Percentiles rank a stretch among this genome's conserved stretches.
Evolutionary conservation across 805 yeast species (phyloP).

Genomic region (Saturnispora halmiae): DNA sequence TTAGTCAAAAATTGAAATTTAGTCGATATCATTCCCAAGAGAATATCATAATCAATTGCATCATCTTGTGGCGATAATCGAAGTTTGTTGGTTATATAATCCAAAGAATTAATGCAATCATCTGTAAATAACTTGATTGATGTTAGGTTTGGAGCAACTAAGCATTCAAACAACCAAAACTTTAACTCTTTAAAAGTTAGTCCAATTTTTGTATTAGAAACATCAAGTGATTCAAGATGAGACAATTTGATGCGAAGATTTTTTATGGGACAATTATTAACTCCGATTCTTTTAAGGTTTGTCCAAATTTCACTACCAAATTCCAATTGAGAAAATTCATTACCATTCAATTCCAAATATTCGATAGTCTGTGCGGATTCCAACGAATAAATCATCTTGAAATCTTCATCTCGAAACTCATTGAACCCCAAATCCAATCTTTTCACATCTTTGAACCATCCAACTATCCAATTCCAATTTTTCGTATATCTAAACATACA

Average conservation of each 20-base stretch:
- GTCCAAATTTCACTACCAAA: background rate
- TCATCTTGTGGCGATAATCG: background rate
- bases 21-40: slow-evolving; percentile 17
- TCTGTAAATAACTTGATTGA: background rate
- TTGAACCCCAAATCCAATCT: slow-evolving; percentile 18
- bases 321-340: background rate
- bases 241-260: background rate
- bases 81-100: slow-evolving; percentile 3
- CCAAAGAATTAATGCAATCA: background rate
- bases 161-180: background rate
- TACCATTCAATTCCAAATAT: slow-evolving; percentile 1
- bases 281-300: background rate
- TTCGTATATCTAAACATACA: slow-evolving; percentile 2
- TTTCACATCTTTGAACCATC: slow-evolving; percentile 40
- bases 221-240: slow-evolving; percentile 23
- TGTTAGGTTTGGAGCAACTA: background rate
- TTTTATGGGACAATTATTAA: background rate
- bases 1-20: slow-evolving; percentile 26
- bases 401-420: slow-evolving; percentile 10
- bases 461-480: background rate
- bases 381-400: background rate
- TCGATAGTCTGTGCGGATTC: background rate
- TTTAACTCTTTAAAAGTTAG: background rate
- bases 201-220: slow-evolving; percentile 32
- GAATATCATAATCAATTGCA: slow-evolving; percentile 14